These are phyloP conservation scores for Arthrobotrys musiformis DNA, from an alignment of 2,329 filamentous ascomycete species.

Conservation along the genomic window DNA sequence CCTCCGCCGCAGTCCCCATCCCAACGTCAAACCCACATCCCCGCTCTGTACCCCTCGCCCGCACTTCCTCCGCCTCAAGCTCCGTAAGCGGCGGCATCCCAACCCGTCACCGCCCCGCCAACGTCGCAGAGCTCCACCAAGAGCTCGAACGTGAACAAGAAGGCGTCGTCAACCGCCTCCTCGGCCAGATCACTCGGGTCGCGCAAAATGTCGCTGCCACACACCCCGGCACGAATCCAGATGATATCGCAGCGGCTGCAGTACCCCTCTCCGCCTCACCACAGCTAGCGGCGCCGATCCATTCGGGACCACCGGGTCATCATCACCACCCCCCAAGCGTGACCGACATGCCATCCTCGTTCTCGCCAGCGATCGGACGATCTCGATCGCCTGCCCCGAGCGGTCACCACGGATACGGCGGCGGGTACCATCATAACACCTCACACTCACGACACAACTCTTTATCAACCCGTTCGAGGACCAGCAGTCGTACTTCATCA, in stretches of 20 bases:
- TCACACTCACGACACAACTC: conserved; percentile 67
- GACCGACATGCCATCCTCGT: conserved; percentile 60
- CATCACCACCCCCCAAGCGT: conserved; percentile 56
- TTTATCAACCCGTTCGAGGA: conserved; percentile 64
- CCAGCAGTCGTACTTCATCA: conserved; percentile 69
- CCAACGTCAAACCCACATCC: conserved; percentile 23
- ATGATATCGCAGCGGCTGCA: conserved; percentile 63
- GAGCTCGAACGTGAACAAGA: conserved; percentile 61
- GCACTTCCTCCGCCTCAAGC: conserved; percentile 48
- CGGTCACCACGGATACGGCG: conserved; percentile 52
- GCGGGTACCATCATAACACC: conserved; percentile 33
- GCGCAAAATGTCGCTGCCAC: conserved; percentile 75
- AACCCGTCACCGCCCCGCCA: conserved; percentile 37
- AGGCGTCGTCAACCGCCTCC: conserved; percentile 71
- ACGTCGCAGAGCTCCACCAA: conserved; percentile 59
- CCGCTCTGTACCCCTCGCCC: conserved; percentile 25
- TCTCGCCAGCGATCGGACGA: conserved; percentile 64
- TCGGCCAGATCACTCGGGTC: conserved; percentile 76
- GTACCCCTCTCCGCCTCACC: conserved; percentile 62
- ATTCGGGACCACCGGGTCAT: conserved; percentile 60
- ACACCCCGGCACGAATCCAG: conserved; percentile 68
- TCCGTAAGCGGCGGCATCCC: conserved; percentile 41
- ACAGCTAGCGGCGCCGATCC: conserved; percentile 63
- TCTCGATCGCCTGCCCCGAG: conserved; percentile 66
- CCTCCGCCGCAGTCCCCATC: conserved; percentile 40